Evolutionary conservation across 306 rosid species (phyloP), one percentile per base, ranked within the genome.

Genomic region (Fragaria vesca): DNA sequence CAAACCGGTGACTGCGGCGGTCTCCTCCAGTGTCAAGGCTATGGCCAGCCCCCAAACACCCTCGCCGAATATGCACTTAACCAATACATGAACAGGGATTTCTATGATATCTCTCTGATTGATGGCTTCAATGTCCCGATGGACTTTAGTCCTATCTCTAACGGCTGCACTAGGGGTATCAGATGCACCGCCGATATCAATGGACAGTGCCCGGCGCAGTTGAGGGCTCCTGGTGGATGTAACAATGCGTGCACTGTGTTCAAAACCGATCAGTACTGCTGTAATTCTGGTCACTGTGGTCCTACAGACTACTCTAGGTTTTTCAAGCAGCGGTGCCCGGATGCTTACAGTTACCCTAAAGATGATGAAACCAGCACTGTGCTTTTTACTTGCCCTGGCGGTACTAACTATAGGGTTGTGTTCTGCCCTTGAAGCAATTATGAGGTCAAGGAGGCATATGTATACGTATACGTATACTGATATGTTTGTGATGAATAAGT

Each of bases 181-280:
- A 51, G 55, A 51, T 51, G 55, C 26, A 54, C 28, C 0, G 61
- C 61, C 8, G 12, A 54, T 54, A 54, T 54, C 7, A 54, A 20
- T 3, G 61, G 61, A 20, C 61, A 54, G 61, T 54, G 61, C 4
- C 61, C 61, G 3, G 26, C 4, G 11, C 61, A 54, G 61, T 54
- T 54, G 61, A 54, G 12, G 26, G 26, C 61, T 54, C 61, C 24
- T 10, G 61, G 61, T n/a, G 61, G 61, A 20, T 54, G 61, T 54
- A 54, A 54, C 61, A 54, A 54, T n/a, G 4, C 40, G 45, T 74
- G 83, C 32, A 75, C 80, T 40, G 83, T 80, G 12, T 80, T 75
- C 46, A 57, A 24, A 28, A 80, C 83, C 26, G 10, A 67, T 47
- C 21, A 51, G 57, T 54, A 54, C n/a, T 54, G 61, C 5, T 54